Conservation (phyloP, 352 stramenopile species). For the Phytophthora ramorum region DNA sequence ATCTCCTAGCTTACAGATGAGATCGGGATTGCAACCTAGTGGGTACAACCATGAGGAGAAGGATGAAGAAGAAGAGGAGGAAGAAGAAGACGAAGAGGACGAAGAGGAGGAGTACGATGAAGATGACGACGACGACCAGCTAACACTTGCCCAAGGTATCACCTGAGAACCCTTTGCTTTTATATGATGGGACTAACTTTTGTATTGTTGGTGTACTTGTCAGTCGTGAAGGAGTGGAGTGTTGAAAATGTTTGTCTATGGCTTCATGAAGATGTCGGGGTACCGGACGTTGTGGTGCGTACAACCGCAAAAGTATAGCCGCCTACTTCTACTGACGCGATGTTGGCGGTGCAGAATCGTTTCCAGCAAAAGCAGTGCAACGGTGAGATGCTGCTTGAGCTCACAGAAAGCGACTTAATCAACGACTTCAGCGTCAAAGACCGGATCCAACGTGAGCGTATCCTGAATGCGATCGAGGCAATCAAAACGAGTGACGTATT, state of each 20-base stretch:
- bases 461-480: constrained; percentile 78
- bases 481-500: constrained; percentile 79
- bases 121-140: constrained; percentile 58
- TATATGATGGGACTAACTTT: not conserved
- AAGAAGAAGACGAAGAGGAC: constrained; percentile 53
- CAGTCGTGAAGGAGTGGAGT: constrained; percentile 80
- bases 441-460: constrained; percentile 67
- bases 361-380: constrained; percentile 77
- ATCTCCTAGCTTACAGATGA: constrained; percentile 9
- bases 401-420: constrained; percentile 79
- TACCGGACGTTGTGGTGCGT: constrained; percentile 71
- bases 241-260: constrained; percentile 86
- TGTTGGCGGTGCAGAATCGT: constrained; percentile 42
- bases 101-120: constrained; percentile 57
- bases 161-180: not conserved
- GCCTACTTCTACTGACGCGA: not conserved
- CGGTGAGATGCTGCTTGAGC: constrained; percentile 70
- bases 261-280: constrained; percentile 79
- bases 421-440: constrained; percentile 81
- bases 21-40: constrained; percentile 24
- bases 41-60: constrained; percentile 36
- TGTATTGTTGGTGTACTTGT: not conserved
- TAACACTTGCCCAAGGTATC: constrained; percentile 72
- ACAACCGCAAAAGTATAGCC: not conserved
- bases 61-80: constrained; percentile 41